Evolutionary conservation across 176 grass and related monocot genomes (phyloP).

Genomic region (Musa beccarii): DNA sequence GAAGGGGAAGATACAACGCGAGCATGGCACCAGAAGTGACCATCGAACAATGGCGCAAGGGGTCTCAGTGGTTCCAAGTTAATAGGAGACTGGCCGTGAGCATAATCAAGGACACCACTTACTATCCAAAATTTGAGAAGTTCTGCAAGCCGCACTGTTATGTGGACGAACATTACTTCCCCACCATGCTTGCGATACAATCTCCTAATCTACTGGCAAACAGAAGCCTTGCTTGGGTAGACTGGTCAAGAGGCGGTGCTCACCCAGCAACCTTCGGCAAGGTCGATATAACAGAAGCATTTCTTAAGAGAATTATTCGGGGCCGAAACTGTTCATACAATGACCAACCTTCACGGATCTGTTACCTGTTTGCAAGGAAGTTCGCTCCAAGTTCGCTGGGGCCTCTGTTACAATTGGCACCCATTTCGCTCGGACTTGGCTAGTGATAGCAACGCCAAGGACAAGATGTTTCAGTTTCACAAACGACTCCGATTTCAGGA

Average conservation of each 20-base stretch:
- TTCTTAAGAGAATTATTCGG: conserved; percentile 49
- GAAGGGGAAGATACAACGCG: conserved; percentile 68
- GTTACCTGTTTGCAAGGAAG: conserved; percentile 83
- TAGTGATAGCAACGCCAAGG: background rate
- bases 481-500: background rate
- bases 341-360: conserved; percentile 39
- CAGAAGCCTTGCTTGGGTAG: conserved; percentile 80
- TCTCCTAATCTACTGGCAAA: conserved; percentile 61
- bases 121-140: conserved; percentile 83
- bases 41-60: conserved; percentile 82
- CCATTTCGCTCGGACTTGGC: conserved; percentile 42
- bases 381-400: conserved; percentile 73
- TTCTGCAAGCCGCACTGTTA: conserved; percentile 81
- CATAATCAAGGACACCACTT: conserved; percentile 54
- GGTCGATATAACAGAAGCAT: conserved; percentile 51
- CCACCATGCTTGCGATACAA: conserved; percentile 80
- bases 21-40: conserved; percentile 87
- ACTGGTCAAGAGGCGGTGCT: conserved; percentile 90
- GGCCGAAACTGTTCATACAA: conserved; percentile 68
- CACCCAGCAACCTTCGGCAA: conserved; percentile 95
- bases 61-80: conserved; percentile 92
- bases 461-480: background rate
- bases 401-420: conserved; percentile 57
- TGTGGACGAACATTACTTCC: conserved; percentile 94
- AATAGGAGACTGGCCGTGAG: conserved; percentile 42